Percentiles rank a stretch among this genome's conserved stretches.
Evolutionary conservation across 2,329 filamentous ascomycete species (phyloP).

Genomic region (Diaporthe batatas): DNA sequence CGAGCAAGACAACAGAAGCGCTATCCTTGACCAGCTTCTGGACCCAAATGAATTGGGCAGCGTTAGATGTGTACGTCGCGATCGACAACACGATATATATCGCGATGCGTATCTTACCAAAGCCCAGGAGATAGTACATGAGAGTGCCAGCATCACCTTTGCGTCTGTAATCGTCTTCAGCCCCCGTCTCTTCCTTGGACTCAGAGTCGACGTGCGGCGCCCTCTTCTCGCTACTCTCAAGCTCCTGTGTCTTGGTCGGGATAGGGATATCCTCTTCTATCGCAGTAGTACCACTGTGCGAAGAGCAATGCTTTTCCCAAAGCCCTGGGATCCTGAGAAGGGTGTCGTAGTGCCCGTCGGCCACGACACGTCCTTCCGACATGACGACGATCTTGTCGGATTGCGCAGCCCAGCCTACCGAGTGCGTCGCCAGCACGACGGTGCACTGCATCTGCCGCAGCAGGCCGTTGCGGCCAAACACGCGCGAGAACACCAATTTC

Average conservation of each 20-base stretch:
- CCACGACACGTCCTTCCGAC: not conserved
- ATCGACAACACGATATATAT: not conserved
- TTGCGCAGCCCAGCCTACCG: slow-evolving; percentile 6
- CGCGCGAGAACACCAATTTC: not conserved
- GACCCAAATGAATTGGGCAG: not conserved
- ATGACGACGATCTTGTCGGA: not conserved
- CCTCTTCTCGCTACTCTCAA: not conserved
- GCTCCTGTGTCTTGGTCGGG: not conserved
- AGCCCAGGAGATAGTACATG: slow-evolving; percentile 5
- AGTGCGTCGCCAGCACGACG: not conserved
- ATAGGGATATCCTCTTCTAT: not conserved
- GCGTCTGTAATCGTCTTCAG: not conserved
- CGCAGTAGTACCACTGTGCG: not conserved
- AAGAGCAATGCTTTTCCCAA: not conserved
- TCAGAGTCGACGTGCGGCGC: not conserved
- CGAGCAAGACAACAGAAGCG: not conserved
- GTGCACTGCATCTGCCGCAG: not conserved
- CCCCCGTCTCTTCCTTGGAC: not conserved
- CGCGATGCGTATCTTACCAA: not conserved
- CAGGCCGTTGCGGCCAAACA: not conserved
- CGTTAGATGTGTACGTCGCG: not conserved
- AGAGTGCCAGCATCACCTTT: slow-evolving; percentile 2
- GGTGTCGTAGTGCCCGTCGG: slow-evolving; percentile 1
- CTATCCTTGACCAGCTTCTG: slow-evolving; percentile 9
- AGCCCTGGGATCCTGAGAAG: not conserved